These are phyloP conservation scores for Trichoderma polysporum DNA, from an alignment of 2,329 filamentous ascomycete species.

Conservation along the genomic window DNA sequence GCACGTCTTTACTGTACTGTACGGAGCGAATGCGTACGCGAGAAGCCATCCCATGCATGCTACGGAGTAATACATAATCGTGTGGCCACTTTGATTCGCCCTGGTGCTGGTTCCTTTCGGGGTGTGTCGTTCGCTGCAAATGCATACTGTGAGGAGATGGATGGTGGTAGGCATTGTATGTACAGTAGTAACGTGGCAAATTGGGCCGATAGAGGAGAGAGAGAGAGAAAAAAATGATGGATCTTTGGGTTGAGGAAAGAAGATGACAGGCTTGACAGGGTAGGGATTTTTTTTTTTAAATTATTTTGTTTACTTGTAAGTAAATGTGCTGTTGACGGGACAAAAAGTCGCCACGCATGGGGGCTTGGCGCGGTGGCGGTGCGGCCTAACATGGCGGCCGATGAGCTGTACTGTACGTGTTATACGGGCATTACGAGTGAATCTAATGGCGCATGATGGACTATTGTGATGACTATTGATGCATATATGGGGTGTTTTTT, in stretches of 20 bases:
- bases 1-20: not conserved
- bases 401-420: not conserved
- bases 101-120: not conserved
- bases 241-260: not conserved
- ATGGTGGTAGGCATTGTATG: not conserved
- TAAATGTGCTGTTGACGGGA: not conserved
- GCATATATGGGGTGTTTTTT: not conserved
- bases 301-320: not conserved
- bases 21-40: not conserved
- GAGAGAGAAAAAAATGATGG: not conserved
- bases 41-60: not conserved
- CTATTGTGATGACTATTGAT: slow-evolving; percentile 5
- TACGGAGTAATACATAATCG: not conserved
- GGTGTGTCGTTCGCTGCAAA: no score
- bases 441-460: not conserved
- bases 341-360: not conserved
- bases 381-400: slow-evolving; percentile 1
- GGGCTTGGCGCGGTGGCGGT: slow-evolving; percentile 10
- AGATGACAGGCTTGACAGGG: not conserved
- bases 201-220: not conserved
- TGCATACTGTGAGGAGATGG: slow-evolving; percentile 9
- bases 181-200: not conserved
- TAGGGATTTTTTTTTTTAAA: not conserved
- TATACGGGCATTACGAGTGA: not conserved
- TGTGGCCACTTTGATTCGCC: slow-evolving; percentile 1